Evolutionary conservation across 345 rosid species (phyloP).

Genomic region (Acer saccharum): DNA sequence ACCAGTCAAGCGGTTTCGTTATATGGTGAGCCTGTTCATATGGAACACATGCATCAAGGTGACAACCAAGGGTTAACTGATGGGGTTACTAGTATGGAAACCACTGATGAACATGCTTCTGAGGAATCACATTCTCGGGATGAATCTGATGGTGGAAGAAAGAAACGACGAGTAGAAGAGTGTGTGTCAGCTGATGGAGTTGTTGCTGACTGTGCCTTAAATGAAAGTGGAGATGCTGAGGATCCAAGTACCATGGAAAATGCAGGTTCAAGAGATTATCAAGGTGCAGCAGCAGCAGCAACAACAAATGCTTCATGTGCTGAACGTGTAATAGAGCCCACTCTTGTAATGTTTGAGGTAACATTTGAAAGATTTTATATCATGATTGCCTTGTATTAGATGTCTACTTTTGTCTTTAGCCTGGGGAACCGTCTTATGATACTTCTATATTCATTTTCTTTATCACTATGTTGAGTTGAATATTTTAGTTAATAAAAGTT

Average conservation of each 20-base stretch:
- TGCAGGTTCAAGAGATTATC: slow-evolving; percentile 45
- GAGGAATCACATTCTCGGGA: slow-evolving; percentile 41
- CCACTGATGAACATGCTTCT: slow-evolving; percentile 50
- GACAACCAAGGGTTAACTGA: slow-evolving; percentile 50
- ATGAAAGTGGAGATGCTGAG: slow-evolving; percentile 48
- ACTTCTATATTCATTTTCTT: neutral
- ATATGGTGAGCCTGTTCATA: slow-evolving; percentile 42
- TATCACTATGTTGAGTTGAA: neutral
- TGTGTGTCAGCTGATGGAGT: slow-evolving; percentile 47
- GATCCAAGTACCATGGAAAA: slow-evolving; percentile 45
- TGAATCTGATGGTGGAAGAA: slow-evolving; percentile 56
- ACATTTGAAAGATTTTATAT: slow-evolving; percentile 14
- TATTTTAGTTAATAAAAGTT: neutral
- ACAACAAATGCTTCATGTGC: slow-evolving; percentile 74
- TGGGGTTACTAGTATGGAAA: slow-evolving; percentile 54
- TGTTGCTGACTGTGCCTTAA: slow-evolving; percentile 39
- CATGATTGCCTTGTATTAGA: slow-evolving; percentile 7
- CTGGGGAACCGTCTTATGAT: too few relatives aligned
- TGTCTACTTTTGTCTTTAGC: neutral
- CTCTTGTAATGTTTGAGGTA: slow-evolving; percentile 98
- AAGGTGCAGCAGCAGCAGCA: slow-evolving; percentile 45
- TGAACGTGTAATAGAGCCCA: slow-evolving; percentile 84
- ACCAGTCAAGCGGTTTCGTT: slow-evolving; percentile 27
- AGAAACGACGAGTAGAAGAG: slow-evolving; percentile 63
- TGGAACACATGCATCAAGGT: slow-evolving; percentile 51